Percentiles rank a stretch among this genome's conserved stretches.
Conservation (phyloP, 1,284 basidiomycete genomes). For the Schizopora paradoxa region DNA sequence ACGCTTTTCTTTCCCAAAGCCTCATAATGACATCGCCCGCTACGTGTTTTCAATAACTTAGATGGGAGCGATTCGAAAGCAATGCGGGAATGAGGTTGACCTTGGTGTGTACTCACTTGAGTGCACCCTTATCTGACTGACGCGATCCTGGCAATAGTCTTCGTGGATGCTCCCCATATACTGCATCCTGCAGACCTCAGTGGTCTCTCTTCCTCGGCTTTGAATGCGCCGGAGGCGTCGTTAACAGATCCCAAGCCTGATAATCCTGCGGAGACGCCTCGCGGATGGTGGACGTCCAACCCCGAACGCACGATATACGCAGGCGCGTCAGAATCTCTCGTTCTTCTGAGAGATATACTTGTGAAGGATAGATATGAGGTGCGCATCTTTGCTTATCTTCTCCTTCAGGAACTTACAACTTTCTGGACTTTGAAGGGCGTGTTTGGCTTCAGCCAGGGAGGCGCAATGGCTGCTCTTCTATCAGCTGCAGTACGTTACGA, state of each 20-base stretch:
- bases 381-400: slow-evolving; percentile 6
- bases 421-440: slow-evolving; percentile 51
- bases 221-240: slow-evolving; percentile 52
- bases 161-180: slow-evolving; percentile 74
- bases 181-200: slow-evolving; percentile 67
- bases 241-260: slow-evolving; percentile 40
- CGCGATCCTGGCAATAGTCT: slow-evolving; percentile 46
- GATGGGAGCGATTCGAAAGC: slow-evolving; percentile 73
- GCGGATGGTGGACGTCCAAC: slow-evolving; percentile 74
- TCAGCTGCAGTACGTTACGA: slow-evolving; percentile 61
- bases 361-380: slow-evolving; percentile 55
- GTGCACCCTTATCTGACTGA: not conserved
- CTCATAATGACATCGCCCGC: slow-evolving; percentile 5
- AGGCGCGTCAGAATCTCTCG: slow-evolving; percentile 57
- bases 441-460: slow-evolving; percentile 85
- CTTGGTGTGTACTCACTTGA: slow-evolving; percentile 42
- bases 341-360: slow-evolving; percentile 43
- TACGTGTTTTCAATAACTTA: slow-evolving; percentile 32
- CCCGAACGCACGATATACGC: slow-evolving; percentile 43
- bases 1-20: slow-evolving; percentile 1
- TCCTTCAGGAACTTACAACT: not conserved
- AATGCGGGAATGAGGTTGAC: slow-evolving; percentile 63
- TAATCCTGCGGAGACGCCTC: slow-evolving; percentile 55
- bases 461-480: slow-evolving; percentile 71
- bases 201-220: slow-evolving; percentile 40